Conservation (phyloP, 2,329 filamentous ascomycete species). For the Diaporthe helianthi region DNA sequence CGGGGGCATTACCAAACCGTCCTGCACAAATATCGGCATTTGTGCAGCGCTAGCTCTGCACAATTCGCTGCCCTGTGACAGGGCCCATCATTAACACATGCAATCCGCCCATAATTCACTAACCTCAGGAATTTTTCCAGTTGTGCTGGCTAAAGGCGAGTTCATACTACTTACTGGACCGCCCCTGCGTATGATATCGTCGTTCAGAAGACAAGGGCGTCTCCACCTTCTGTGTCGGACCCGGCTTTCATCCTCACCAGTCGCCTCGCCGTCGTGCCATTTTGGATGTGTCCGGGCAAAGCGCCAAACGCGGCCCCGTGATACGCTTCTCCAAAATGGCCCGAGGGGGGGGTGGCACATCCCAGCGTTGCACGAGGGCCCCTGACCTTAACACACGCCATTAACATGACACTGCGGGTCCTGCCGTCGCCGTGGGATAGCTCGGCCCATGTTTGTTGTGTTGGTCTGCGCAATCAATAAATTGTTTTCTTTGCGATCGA, state of each 20-base stretch:
- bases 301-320: slow-evolving; percentile 29
- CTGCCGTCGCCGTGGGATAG: slow-evolving; percentile 16
- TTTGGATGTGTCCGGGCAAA: slow-evolving; percentile 4
- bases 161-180: neutral
- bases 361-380: neutral
- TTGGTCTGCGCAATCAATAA: slow-evolving; percentile 4
- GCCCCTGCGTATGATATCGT: slow-evolving; percentile 7
- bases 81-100: too few species aligned
- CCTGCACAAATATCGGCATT: too few species aligned
- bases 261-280: slow-evolving; percentile 7
- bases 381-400: slow-evolving; percentile 25
- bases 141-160: neutral
- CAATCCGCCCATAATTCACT: neutral
- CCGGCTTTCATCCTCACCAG: slow-evolving; percentile 13
- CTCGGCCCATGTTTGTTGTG: slow-evolving; percentile 8
- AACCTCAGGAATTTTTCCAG: too few species aligned
- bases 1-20: neutral
- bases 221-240: slow-evolving; percentile 5
- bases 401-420: neutral
- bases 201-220: neutral
- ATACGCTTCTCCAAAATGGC: slow-evolving; percentile 1
- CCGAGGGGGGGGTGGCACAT: neutral
- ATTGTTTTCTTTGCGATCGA: neutral
- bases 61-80: neutral
- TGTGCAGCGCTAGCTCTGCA: neutral